Base-by-base conservation (phyloP, 305 asterid species). In the Solanum hybrid region DNA sequence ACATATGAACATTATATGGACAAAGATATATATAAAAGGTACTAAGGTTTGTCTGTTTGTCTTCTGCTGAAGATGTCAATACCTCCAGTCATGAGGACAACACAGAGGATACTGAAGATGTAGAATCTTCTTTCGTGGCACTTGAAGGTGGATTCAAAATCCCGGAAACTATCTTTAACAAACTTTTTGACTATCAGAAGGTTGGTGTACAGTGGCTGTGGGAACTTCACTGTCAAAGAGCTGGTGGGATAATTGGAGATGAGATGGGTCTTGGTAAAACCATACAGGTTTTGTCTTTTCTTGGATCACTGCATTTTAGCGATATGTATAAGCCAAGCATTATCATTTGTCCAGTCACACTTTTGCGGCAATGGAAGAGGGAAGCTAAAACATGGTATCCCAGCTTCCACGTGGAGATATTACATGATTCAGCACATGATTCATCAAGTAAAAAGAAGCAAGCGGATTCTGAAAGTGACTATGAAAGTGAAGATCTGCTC, bases 221-320 rank as follows among this genome's bases (percentile, higher is more conserved):
- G 99, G 99, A 97, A 93, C 98, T 96, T 90, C 98, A 97, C 90
- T 97, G 99, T 93, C 99, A 96, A 93, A 92, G 93, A 90, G 97
- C 98, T 40, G 99, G 99, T 89, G 99, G 99, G 89, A 97, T 97
- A 91, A 97, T 96, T 83, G 99, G 99, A 82, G 99, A 97, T 92
- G 99, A 96, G 94, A 96, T 97, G 99, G 99, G 99, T 90, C 98
- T 97, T 87, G 99, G 99, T 90, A 97, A 97, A 96, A 97, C 99
- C 46, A 90, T 97, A 77, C 99, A 97, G 93, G 93, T 97, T 85
- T 89, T 95, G 92, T 94, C 98, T 86, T 97, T 97, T 90, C 98
- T 97, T 26, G 99, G 96, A 91, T 94, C 99, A 91, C 92, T 97
- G 93, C 99, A 97, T 92, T 96, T 91, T 92, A 97, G 99, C 92